Percentiles rank a stretch among this genome's conserved stretches.
phyloP scores from a whole-genome alignment of 129 eudicot species.

The Helichrysum umbraculigerum region DNA sequence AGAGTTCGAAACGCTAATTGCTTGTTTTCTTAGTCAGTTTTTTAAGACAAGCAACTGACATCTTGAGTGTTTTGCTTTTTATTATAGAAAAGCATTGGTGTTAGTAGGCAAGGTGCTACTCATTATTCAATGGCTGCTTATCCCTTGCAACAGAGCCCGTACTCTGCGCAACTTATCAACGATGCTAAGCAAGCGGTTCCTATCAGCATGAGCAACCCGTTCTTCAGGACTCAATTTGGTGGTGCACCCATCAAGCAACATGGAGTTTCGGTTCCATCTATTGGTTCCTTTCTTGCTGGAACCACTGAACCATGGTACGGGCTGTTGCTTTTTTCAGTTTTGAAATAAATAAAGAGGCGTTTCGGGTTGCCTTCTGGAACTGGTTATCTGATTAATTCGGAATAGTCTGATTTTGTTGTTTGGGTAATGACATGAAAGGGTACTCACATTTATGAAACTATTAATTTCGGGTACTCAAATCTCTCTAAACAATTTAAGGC shows the following conservation, averaged over 20 bases:
- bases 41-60: not conserved
- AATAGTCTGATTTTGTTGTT: not conserved
- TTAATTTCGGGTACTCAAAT: not conserved
- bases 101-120: conserved; percentile 42
- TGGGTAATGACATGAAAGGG: not conserved
- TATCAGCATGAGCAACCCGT: conserved; percentile 41
- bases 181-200: conserved; percentile 46
- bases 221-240: conserved; percentile 48
- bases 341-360: not conserved
- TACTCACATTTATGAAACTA: not conserved
- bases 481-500: not conserved
- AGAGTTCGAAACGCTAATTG: not conserved
- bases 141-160: conserved; percentile 52
- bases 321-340: conserved; percentile 3
- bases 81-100: conserved; percentile 42
- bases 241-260: conserved; percentile 55
- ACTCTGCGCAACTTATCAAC: conserved; percentile 33
- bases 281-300: conserved; percentile 52
- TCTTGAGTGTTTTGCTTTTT: conserved; percentile 17
- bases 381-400: conserved; percentile 9
- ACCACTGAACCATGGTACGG: conserved; percentile 64
- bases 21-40: not conserved
- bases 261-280: conserved; percentile 49
- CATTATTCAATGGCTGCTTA: conserved; percentile 43
- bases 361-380: not conserved